These are phyloP conservation scores for Hypoxylon perforatum DNA, from an alignment of 495 filamentous ascomycete species.

Conservation along the genomic window DNA sequence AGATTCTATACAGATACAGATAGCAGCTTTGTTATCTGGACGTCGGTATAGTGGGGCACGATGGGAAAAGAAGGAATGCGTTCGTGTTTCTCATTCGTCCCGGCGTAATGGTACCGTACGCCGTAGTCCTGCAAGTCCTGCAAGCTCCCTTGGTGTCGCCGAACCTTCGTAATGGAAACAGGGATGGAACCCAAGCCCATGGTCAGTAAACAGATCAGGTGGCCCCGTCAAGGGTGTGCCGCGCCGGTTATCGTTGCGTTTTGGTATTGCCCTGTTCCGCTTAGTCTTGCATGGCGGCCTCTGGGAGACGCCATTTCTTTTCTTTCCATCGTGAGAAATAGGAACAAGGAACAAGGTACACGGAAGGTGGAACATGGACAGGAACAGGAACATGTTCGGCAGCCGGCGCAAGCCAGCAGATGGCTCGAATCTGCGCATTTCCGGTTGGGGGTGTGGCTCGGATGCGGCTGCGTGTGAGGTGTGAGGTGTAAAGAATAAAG, in stretches of 20 bases:
- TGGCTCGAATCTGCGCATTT: slow-evolving; percentile 30
- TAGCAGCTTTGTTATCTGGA: slow-evolving; percentile 29
- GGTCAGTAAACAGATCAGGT: slow-evolving; percentile 37
- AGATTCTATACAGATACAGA: slow-evolving; percentile 20
- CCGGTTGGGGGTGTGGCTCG: slow-evolving; percentile 24
- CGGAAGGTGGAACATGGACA: too few species aligned
- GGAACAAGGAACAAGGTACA: too few species aligned
- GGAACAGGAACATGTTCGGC: slow-evolving; percentile 22
- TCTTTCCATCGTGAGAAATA: slow-evolving; percentile 2
- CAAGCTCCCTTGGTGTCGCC: slow-evolving; percentile 42
- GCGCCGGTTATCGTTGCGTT: slow-evolving; percentile 26
- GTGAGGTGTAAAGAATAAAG: too few species aligned
- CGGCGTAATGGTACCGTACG: slow-evolving; percentile 43
- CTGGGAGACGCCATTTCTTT: slow-evolving; percentile 13
- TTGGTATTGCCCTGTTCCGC: slow-evolving; percentile 24
- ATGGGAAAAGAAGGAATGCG: slow-evolving; percentile 14
- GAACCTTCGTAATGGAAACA: slow-evolving; percentile 42
- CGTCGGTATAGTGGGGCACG: slow-evolving; percentile 36
- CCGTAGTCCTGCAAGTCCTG: slow-evolving; percentile 42
- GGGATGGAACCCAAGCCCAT: slow-evolving; percentile 40
- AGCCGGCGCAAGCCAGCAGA: slow-evolving; percentile 31
- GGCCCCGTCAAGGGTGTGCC: slow-evolving; percentile 39
- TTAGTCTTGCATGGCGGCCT: slow-evolving; percentile 16
- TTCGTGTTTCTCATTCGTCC: slow-evolving; percentile 37
- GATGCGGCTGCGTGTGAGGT: slow-evolving; percentile 30